Base-by-base conservation (phyloP, 169 alveolate species). In the Cryptosporidium meleagridis region DNA sequence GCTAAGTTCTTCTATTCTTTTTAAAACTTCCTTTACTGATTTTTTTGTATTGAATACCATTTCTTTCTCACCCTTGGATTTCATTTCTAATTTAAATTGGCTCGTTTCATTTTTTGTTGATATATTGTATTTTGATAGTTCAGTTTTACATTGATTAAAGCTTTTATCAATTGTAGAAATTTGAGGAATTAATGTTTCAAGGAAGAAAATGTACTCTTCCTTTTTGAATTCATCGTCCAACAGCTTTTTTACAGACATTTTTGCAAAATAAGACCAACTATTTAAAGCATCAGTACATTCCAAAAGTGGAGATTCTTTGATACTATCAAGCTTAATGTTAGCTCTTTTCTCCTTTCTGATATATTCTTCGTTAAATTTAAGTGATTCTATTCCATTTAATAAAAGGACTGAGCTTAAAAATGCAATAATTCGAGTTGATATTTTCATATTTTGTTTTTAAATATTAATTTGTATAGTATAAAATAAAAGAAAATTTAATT, bases 201-300 rank as follows among this genome's bases (percentile, higher is more conserved):
- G 51, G 10, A 65, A 65, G 31, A 21, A 65, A 39, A 75, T 33
- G 4, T 53, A 52, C 39, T 26, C 73, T 12, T 29, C n/a, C 39
- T 41, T 53, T 9, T 53, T 41, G 31, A 18, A 29, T 14, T 75
- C 71, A 41, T 59, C 68, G 6, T 52, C 86, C 51, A 75, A 16
- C 6, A 75, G 1, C n/a, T 31, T 55, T 26, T 26, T 16, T n/a
- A 75, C 31, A n/a, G 58, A 58, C 33, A 26, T 59, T 39, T 52
- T 75, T 31, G 70, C 51, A 1, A 75, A 35, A 35, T 55, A 75
- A n/a, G 71, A 53, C 86, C 86, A 75, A 41, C 68, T 75, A 35
- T 55, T 55, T 58, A 75, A 21, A 14, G 73, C 86, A 4, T 59
- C 73, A 0, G 86, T 75, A 41, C 86, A 75, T 58, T 75, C 86